Evolutionary conservation across 2,329 filamentous ascomycete genomes (phyloP).

Genomic region (Sporothrix inflata): DNA sequence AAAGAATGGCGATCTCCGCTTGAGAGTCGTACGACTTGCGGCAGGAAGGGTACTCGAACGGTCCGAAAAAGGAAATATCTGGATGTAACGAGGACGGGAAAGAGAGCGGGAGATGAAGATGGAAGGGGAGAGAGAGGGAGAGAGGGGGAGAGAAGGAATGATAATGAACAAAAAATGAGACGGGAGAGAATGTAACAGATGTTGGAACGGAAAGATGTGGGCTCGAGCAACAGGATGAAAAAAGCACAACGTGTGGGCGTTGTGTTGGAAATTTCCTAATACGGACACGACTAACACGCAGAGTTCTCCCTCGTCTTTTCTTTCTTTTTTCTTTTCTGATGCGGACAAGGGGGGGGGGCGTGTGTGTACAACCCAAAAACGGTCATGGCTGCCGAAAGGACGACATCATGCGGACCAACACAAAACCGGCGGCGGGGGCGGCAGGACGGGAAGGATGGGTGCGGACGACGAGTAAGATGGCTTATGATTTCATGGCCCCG

Average conservation of each 20-base stretch:
- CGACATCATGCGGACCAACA: background rate
- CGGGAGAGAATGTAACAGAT: background rate
- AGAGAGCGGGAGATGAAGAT: background rate
- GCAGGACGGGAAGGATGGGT: background rate
- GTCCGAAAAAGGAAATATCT: background rate
- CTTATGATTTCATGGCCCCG: constrained; percentile 11
- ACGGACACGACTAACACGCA: constrained; percentile 21
- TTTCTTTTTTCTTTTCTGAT: background rate
- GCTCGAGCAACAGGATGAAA: background rate
- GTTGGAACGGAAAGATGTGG: background rate
- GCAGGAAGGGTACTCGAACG: background rate
- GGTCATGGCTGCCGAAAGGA: constrained; percentile 12
- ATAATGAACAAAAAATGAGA: background rate
- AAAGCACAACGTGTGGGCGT: background rate
- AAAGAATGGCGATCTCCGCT: constrained; percentile 8
- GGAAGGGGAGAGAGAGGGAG: background rate
- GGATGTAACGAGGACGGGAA: background rate
- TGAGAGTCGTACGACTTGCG: background rate
- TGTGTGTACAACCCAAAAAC: constrained; percentile 19
- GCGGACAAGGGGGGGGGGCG: background rate
- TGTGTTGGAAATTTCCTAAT: constrained; percentile 29
- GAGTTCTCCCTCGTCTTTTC: background rate
- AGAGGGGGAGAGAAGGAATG: background rate
- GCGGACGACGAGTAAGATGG: background rate
- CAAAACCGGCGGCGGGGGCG: background rate